These are phyloP conservation scores for Phialemoniopsis sp. DNA, from an alignment of 2,329 filamentous ascomycete genomes.

Conservation along the genomic window DNA sequence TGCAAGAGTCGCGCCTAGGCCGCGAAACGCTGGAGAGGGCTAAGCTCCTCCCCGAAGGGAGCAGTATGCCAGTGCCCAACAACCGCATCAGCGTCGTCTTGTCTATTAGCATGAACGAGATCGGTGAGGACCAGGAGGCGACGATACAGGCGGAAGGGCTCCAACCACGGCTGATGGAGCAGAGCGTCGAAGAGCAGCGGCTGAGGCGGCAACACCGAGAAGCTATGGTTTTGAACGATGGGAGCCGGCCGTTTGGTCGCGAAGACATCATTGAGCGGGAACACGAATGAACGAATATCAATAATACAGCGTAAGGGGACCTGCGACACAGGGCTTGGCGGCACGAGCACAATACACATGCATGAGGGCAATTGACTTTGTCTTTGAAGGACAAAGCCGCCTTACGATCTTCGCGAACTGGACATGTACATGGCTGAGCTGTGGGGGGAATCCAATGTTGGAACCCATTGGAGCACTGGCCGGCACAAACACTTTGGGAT, in stretches of 20 bases:
- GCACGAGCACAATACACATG: too few relatives aligned
- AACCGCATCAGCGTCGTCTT: conserved; percentile 26
- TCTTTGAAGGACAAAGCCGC: too few relatives aligned
- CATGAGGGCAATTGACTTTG: too few relatives aligned
- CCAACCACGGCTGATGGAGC: conserved; percentile 38
- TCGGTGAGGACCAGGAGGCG: conserved; percentile 18
- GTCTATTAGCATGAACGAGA: conserved; percentile 27
- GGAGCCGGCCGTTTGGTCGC: conserved; percentile 67
- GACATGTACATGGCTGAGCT: too few relatives aligned
- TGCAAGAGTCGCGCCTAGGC: conserved; percentile 46
- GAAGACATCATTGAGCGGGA: conserved; percentile 75
- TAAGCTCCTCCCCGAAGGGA: conserved; percentile 36
- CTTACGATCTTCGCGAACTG: too few relatives aligned
- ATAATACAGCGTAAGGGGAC: too few relatives aligned
- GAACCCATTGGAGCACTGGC: too few relatives aligned
- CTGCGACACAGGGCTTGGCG: too few relatives aligned
- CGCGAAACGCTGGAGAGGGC: conserved; percentile 45
- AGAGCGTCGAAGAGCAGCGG: conserved; percentile 64
- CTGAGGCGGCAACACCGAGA: conserved; percentile 74
- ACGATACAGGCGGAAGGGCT: conserved; percentile 21
- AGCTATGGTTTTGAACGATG: conserved; percentile 87
- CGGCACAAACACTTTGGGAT: too few relatives aligned
- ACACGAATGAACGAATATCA: conserved; percentile 30
- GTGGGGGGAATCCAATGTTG: too few relatives aligned
- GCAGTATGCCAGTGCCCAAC: conserved; percentile 10